Evolutionary conservation across 768 basidiomycete genomes (phyloP).

Genomic region (Kwoniella sp.): DNA sequence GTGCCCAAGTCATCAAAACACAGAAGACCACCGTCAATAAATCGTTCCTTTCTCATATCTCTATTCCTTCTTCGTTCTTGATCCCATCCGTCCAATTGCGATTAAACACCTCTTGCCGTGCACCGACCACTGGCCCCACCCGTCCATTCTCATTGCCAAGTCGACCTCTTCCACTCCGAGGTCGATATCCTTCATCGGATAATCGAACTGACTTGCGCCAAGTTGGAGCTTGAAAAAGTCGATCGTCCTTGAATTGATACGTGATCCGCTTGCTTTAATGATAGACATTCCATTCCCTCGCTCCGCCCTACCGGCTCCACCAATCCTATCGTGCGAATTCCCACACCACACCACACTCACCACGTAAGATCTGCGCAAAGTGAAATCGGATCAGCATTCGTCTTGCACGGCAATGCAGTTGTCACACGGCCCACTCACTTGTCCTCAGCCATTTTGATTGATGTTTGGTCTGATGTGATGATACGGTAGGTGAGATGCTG

Average conservation of each 20-base stretch:
- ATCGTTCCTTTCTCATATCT: neutral
- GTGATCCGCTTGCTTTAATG: neutral
- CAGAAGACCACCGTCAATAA: neutral
- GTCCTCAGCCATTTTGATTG: constrained; percentile 36
- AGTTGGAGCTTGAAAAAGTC: no score
- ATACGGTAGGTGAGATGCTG: no score
- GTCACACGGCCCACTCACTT: constrained; percentile 40
- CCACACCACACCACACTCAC: constrained; percentile 31
- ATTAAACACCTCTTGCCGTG: no score
- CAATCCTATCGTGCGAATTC: neutral
- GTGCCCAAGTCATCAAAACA: neutral
- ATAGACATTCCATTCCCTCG: neutral
- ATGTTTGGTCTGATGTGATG: constrained; percentile 2
- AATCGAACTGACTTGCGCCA: no score
- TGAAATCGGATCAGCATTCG: neutral
- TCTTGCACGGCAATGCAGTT: no score
- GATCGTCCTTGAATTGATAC: no score
- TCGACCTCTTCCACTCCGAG: no score
- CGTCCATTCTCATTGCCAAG: neutral
- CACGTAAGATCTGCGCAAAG: constrained; percentile 42
- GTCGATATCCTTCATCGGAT: no score
- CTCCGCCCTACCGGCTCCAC: neutral
- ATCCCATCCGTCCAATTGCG: no score
- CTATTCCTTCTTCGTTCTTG: no score
- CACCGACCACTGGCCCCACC: no score